A percentile compares a stretch with the other conserved stretches of the same genome.
Evolutionary conservation across 495 filamentous ascomycete species (phyloP).

Genomic region (Hypoxylon cercidicola): DNA sequence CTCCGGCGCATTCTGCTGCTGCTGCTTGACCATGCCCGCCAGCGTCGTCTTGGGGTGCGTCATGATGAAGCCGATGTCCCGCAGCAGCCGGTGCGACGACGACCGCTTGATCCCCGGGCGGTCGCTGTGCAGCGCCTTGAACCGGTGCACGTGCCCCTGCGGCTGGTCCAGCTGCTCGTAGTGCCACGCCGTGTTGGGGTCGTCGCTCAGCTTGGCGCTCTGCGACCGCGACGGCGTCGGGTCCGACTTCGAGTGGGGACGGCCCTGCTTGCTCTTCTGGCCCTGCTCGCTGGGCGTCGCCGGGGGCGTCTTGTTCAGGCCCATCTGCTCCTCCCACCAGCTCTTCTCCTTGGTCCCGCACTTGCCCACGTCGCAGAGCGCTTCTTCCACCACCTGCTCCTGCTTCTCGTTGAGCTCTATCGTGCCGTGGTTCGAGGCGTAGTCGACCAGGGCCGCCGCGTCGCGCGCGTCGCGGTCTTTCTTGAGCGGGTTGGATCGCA

Average conservation of each 20-base stretch:
- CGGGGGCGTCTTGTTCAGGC: neutral
- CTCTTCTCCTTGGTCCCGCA: slow-evolving; percentile 38
- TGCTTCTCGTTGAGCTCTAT: slow-evolving; percentile 35
- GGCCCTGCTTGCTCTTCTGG: neutral
- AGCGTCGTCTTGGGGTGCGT: slow-evolving; percentile 37
- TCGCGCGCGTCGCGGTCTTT: slow-evolving; percentile 35
- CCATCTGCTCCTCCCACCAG: slow-evolving; percentile 41
- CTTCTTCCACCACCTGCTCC: slow-evolving; percentile 39
- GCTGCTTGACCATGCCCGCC: slow-evolving; percentile 2
- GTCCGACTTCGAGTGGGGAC: slow-evolving; percentile 39
- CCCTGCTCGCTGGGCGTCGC: neutral
- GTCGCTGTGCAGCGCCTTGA: slow-evolving; percentile 26
- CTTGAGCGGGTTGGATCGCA: slow-evolving; percentile 29
- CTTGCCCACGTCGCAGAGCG: slow-evolving; percentile 37
- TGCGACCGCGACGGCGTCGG: slow-evolving; percentile 28
- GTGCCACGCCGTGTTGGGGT: slow-evolving; percentile 31
- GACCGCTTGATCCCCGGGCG: slow-evolving; percentile 67
- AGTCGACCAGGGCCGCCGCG: slow-evolving; percentile 33
- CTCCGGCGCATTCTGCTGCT: neutral
- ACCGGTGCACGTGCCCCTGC: slow-evolving; percentile 13
- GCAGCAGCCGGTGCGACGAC: slow-evolving; percentile 14
- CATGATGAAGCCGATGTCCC: slow-evolving; percentile 24
- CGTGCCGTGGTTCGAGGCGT: slow-evolving; percentile 5
- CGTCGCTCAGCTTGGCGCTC: neutral
- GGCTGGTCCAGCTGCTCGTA: slow-evolving; percentile 31